phyloP scores from a whole-genome alignment of 805 yeast genomes.

The Spathaspora girioi region DNA sequence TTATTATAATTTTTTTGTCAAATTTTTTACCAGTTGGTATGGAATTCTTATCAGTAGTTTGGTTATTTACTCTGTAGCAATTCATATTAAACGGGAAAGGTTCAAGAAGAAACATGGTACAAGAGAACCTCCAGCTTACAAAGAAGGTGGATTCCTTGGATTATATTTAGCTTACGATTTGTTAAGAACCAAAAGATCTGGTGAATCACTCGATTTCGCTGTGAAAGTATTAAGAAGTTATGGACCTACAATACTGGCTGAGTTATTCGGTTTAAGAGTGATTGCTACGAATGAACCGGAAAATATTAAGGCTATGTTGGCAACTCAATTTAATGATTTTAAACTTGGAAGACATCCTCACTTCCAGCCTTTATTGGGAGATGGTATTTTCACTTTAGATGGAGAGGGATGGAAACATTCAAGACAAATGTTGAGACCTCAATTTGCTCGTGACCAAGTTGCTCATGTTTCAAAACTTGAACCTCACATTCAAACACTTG shows the following conservation, averaged over 20 bases:
- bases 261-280: constrained; percentile 16
- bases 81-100: constrained; percentile 2
- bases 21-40: constrained; percentile 3
- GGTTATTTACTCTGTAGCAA: not conserved
- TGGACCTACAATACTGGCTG: not conserved
- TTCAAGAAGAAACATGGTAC: constrained; percentile 6
- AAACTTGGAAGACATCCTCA: constrained; percentile 38
- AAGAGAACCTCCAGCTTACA: constrained; percentile 2
- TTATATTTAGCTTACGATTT: constrained; percentile 6
- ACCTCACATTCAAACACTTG: constrained; percentile 36
- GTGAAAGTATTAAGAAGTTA: not conserved
- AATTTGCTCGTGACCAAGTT: constrained; percentile 41
- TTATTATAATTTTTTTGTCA: not conserved
- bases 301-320: constrained; percentile 38
- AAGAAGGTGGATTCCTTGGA: constrained; percentile 4
- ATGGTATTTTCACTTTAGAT: constrained; percentile 43
- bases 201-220: constrained; percentile 4
- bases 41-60: not conserved
- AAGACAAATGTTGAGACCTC: constrained; percentile 43
- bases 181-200: constrained; percentile 2
- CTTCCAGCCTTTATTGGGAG: constrained; percentile 36
- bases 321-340: constrained; percentile 40
- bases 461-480: constrained; percentile 37
- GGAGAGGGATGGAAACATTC: constrained; percentile 42
- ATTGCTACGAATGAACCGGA: constrained; percentile 35